phyloP scores from a whole-genome alignment of 768 basidiomycete genomes.

The Termitomyces sp. region DNA sequence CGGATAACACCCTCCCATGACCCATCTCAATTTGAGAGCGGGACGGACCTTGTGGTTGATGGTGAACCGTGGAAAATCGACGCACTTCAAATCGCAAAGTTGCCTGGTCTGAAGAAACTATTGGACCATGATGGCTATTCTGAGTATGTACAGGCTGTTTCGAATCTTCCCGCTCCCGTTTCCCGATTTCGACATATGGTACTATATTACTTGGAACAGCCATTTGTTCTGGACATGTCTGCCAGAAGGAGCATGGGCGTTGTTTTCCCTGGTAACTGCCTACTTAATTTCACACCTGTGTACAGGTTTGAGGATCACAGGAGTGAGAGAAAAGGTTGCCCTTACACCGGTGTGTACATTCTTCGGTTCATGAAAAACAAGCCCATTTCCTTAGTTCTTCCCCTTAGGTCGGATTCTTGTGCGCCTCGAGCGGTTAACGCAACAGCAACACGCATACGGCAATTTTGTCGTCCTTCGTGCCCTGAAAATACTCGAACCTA shows the following conservation, averaged over 20 bases:
- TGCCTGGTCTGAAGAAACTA: neutral
- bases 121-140: neutral
- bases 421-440: no score
- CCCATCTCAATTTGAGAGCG: no score
- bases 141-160: neutral
- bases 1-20: no score
- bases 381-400: neutral
- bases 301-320: neutral
- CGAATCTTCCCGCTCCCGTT: neutral
- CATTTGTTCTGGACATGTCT: neutral
- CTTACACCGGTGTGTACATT: neutral
- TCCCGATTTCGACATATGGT: no score
- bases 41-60: neutral
- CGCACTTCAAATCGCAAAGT: neutral
- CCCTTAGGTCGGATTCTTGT: neutral
- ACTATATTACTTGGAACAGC: slow-evolving; percentile 1
- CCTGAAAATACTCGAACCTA: no score
- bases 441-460: no score
- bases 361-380: neutral
- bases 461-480: no score
- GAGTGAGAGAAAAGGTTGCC: rapidly evolving
- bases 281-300: no score
- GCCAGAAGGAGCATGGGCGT: rapidly evolving
- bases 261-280: neutral
- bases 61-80: neutral